A percentile compares a stretch with the other conserved stretches of the same genome.
These are phyloP conservation scores for Metahyphopichia silvanorum DNA, from an alignment of 805 yeast genomes.

Conservation along the genomic window DNA sequence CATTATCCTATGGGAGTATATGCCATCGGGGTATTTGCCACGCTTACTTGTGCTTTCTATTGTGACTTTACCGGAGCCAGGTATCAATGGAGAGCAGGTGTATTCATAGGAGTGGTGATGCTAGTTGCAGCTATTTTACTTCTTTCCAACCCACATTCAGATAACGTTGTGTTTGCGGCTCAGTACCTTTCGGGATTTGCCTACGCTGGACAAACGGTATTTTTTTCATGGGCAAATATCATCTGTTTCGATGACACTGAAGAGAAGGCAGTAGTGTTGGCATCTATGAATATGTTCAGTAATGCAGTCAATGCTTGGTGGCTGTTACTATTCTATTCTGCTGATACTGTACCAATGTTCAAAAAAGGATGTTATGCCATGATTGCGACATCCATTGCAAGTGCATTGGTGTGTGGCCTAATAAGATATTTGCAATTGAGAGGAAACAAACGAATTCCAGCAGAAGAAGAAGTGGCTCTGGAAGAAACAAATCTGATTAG, in stretches of 20 bases:
- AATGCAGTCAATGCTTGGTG: slow-evolving; percentile 67
- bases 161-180: slow-evolving; percentile 44
- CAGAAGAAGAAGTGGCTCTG: not conserved
- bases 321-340: slow-evolving; percentile 51
- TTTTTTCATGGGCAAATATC: slow-evolving; percentile 63
- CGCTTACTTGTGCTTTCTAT: slow-evolving; percentile 24
- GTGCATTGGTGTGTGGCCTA: slow-evolving; percentile 35
- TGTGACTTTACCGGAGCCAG: slow-evolving; percentile 27
- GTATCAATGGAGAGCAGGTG: slow-evolving; percentile 52
- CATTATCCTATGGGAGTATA: slow-evolving; percentile 38
- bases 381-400: slow-evolving; percentile 47
- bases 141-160: slow-evolving; percentile 35
- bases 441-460: slow-evolving; percentile 19
- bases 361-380: slow-evolving; percentile 55
- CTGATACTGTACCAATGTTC: slow-evolving; percentile 50
- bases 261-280: slow-evolving; percentile 62
- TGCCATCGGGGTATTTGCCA: slow-evolving; percentile 31
- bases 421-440: slow-evolving; percentile 43
- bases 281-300: slow-evolving; percentile 64
- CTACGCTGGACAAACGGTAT: slow-evolving; percentile 58
- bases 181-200: slow-evolving; percentile 54
- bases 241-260: slow-evolving; percentile 57
- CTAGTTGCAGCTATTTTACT: slow-evolving; percentile 48
- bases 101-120: slow-evolving; percentile 40
- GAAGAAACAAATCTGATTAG: too few species aligned